Evolutionary conservation across 2,329 filamentous ascomycete genomes (phyloP).

Genomic region (Fusarium sp.): DNA sequence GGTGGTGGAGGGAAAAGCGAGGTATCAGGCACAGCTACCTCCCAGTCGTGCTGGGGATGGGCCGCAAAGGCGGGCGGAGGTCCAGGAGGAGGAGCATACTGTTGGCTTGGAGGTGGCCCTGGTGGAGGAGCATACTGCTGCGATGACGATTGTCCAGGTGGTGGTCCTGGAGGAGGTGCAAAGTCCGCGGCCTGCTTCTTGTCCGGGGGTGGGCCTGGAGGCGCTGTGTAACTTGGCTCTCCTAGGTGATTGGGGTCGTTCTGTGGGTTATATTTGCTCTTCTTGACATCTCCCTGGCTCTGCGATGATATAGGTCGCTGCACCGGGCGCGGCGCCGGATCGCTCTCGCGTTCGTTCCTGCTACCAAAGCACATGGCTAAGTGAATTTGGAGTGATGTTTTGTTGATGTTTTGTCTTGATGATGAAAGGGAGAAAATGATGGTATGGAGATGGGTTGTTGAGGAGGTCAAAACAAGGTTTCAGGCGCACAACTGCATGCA

Average conservation of each 20-base stretch:
- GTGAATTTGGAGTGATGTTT: neutral
- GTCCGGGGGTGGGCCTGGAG: conserved; percentile 46
- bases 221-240: conserved; percentile 41
- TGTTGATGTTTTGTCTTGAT: neutral
- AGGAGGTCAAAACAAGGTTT: conserved; percentile 22
- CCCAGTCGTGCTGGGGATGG: conserved; percentile 69
- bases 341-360: conserved; percentile 52
- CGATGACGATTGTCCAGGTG: conserved; percentile 8
- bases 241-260: conserved; percentile 35
- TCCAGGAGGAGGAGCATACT: conserved; percentile 47
- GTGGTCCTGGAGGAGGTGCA: conserved; percentile 22
- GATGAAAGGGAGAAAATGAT: neutral
- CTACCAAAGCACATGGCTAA: conserved; percentile 59
- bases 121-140: conserved; percentile 39
- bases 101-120: conserved; percentile 46
- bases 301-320: conserved; percentile 43
- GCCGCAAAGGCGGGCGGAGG: conserved; percentile 43
- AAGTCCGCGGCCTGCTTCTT: conserved; percentile 23
- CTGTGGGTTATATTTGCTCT: conserved; percentile 41
- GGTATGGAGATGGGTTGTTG: conserved; percentile 9
- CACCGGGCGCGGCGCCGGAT: conserved; percentile 52
- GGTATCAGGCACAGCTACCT: conserved; percentile 73
- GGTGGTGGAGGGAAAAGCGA: conserved; percentile 76
- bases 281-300: conserved; percentile 44
- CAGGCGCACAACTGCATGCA: neutral